Conservation (phyloP, 257 asterid species). For the Linaria vulgaris region DNA sequence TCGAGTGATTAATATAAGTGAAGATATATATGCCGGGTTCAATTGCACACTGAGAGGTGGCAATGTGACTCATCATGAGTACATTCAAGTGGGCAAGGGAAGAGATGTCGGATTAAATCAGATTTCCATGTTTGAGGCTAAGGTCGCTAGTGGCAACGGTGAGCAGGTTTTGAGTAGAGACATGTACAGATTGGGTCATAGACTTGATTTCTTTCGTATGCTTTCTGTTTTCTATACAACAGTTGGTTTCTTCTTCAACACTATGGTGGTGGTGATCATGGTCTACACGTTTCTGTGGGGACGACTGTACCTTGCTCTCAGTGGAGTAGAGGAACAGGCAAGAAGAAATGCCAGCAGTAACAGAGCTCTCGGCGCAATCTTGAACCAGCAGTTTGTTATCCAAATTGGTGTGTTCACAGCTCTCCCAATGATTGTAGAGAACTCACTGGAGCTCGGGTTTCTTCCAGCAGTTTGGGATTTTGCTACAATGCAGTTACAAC, state of each 20-base stretch:
- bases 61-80: slow-evolving; percentile 47
- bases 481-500: slow-evolving; percentile 42
- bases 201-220: slow-evolving; percentile 46
- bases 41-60: slow-evolving; percentile 48
- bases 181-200: slow-evolving; percentile 43
- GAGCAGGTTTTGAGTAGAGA: slow-evolving; percentile 45
- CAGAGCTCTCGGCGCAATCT: too few relatives aligned
- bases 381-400: too few relatives aligned
- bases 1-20: slow-evolving; percentile 43
- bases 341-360: too few relatives aligned
- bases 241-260: slow-evolving; percentile 41
- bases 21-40: slow-evolving; percentile 47
- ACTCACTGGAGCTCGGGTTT: too few relatives aligned
- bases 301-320: slow-evolving; percentile 44
- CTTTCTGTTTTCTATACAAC: slow-evolving; percentile 45
- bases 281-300: slow-evolving; percentile 44
- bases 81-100: slow-evolving; percentile 52
- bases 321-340: slow-evolving; percentile 42
- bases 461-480: slow-evolving; percentile 47
- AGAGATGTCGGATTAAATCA: slow-evolving; percentile 49
- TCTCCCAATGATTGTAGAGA: too few relatives aligned
- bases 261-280: slow-evolving; percentile 41
- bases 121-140: slow-evolving; percentile 44
- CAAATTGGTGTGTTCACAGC: too few relatives aligned
- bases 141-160: slow-evolving; percentile 44